Evolutionary conservation across 768 basidiomycete species (phyloP), one percentile per base, ranked within the genome.

Genomic region (Cyathus striatus): DNA sequence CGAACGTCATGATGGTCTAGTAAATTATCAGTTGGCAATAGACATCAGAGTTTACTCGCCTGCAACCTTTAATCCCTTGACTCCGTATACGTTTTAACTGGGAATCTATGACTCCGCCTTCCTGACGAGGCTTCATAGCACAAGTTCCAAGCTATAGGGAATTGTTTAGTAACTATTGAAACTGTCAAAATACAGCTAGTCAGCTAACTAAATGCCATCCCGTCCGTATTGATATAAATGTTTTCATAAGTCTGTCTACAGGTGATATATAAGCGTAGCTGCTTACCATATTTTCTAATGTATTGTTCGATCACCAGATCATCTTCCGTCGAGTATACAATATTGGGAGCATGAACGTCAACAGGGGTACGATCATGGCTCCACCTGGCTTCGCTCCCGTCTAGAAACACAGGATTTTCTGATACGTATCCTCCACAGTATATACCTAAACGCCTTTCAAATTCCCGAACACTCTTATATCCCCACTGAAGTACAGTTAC

Each of bases 131-230:
- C 53, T 83, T 82, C 82, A 85, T 84, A 1, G 79, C 73, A 45
- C 81, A 83, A 0, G 81, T 84, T 30, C 81, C 81, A 13, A 80
- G 64, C 79, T n/a, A n/a, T n/a, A n/a, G n/a, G n/a, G n/a, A n/a
- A n/a, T n/a, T n/a, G n/a, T n/a, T 82, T 10, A 25, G 20, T 7
- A 18, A 24, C 33, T 13, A 27, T 2, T n/a, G 33, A n/a, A 33
- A 20, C 25, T 7, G 9, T 21, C 27, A 24, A 27, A 26, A 3
- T 23, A 5, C 20, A n/a, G 40, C 5, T 37, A 6, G 24, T 12
- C 6, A 26, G 36, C 59, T 18, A 45, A 73, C 72, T n/a, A 68
- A 69, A 54, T 74, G 73, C 65, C 66, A 73, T 3, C 64, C 54
- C 1, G 71, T 69, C 23, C n/a, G 9, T 6, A 36, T 33, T 43